phyloP scores from a whole-genome alignment of 768 basidiomycete species.

The Daedaleopsis sinensis region DNA sequence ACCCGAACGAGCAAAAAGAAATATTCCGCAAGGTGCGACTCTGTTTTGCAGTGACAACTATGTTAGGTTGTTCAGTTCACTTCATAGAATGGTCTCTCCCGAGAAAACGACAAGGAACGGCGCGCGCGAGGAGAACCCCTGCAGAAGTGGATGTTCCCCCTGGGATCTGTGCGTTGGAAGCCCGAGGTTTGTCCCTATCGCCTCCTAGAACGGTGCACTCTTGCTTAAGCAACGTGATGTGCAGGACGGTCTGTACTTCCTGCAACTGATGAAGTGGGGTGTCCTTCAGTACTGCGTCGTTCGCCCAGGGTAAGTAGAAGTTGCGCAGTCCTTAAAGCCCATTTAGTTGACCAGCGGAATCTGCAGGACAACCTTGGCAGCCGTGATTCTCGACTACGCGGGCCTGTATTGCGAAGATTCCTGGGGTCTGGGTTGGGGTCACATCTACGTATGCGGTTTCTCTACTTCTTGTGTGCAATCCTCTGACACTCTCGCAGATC shows the following conservation, averaged over 20 bases:
- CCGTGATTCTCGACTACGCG: constrained; percentile 61
- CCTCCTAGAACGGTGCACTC: too few relatives aligned
- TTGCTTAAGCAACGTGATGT: too few relatives aligned
- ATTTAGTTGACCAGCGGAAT: too few relatives aligned
- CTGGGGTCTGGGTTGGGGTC: constrained; percentile 69
- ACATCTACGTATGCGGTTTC: constrained; percentile 57
- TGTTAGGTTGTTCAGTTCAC: background rate
- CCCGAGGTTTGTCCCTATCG: constrained; percentile 61
- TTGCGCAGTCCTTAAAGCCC: background rate
- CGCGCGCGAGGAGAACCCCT: constrained; percentile 47
- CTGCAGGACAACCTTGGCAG: constrained; percentile 56
- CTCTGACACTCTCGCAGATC: constrained; percentile 42
- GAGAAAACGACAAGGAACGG: constrained; percentile 50
- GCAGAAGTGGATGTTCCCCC: constrained; percentile 70
- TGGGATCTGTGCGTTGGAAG: constrained; percentile 64
- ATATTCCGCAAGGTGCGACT: constrained; percentile 50
- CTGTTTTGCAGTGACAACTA: background rate
- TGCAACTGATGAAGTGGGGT: constrained; percentile 78
- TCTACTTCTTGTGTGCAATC: background rate
- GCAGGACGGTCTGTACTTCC: constrained; percentile 67
- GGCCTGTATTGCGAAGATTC: constrained; percentile 77
- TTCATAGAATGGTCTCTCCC: constrained; percentile 51
- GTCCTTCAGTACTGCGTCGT: constrained; percentile 75
- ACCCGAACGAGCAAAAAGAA: constrained; percentile 60
- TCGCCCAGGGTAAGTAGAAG: constrained; percentile 51